Percentiles rank a stretch among this genome's conserved stretches.
phyloP scores from a whole-genome alignment of 345 rosid species.

The Syzygium aromaticum region DNA sequence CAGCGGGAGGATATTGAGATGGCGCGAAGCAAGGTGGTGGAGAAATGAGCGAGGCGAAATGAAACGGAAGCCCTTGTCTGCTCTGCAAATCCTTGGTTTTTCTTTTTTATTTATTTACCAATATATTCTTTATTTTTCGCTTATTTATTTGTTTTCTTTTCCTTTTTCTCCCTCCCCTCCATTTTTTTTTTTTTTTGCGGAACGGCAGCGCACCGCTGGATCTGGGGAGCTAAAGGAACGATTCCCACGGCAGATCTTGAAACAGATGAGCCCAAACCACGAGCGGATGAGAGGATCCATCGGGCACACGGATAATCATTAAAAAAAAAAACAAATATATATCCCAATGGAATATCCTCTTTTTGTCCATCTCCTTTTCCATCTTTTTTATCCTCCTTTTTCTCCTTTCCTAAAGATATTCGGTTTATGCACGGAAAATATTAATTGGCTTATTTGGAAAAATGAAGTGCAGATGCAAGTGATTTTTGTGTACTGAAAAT shows the following conservation, averaged over 20 bases:
- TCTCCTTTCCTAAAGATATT: background rate
- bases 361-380: background rate
- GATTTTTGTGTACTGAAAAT: background rate
- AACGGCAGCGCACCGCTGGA: background rate
- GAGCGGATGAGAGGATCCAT: background rate
- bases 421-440: background rate
- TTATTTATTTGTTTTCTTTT: background rate
- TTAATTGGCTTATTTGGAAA: background rate
- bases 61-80: background rate
- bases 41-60: background rate
- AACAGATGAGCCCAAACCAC: fast-evolving
- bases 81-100: background rate
- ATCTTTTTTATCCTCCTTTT: background rate
- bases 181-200: too few relatives aligned
- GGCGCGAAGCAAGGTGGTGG: background rate
- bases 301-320: background rate
- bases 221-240: background rate
- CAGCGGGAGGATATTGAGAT: background rate
- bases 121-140: background rate
- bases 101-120: background rate
- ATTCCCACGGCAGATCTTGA: background rate
- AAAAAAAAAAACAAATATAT: background rate
- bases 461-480: background rate
- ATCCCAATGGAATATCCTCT: background rate
- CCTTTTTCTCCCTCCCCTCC: too few relatives aligned